These are phyloP conservation scores for Pontederia paniculata DNA, from an alignment of 176 grass and related monocot genomes.

Conservation along the genomic window DNA sequence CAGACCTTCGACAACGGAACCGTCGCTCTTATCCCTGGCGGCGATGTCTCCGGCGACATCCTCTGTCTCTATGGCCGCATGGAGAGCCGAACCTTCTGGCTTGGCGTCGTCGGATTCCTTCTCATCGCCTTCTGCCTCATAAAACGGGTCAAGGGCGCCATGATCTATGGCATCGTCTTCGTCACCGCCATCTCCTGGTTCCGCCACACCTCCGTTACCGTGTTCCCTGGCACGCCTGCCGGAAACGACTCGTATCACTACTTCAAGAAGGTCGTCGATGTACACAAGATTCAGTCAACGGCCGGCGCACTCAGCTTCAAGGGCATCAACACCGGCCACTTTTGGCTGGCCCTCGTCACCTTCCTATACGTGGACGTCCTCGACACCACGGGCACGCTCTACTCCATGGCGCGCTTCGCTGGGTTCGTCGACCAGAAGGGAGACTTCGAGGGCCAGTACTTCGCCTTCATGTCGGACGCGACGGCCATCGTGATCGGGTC, in stretches of 20 bases:
- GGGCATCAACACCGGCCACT: neutral
- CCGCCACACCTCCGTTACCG: slow-evolving; percentile 3
- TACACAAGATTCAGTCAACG: slow-evolving; percentile 5
- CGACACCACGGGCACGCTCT: slow-evolving; percentile 16
- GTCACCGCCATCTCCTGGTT: slow-evolving; percentile 11
- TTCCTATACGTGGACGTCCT: slow-evolving; percentile 16
- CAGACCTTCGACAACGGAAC: slow-evolving; percentile 12
- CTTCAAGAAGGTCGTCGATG: slow-evolving; percentile 10
- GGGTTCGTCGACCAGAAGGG: slow-evolving; percentile 1
- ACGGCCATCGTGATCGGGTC: slow-evolving; percentile 2
- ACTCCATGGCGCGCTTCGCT: slow-evolving; percentile 14
- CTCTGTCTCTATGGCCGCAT: slow-evolving; percentile 10
- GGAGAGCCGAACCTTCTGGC: slow-evolving; percentile 12
- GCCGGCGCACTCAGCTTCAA: slow-evolving; percentile 13
- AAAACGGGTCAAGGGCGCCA: slow-evolving; percentile 11
- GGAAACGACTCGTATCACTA: slow-evolving; percentile 2
- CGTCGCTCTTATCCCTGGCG: slow-evolving; percentile 6
- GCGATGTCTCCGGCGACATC: slow-evolving; percentile 3
- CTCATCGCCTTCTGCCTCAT: slow-evolving; percentile 13
- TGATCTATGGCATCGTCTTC: slow-evolving; percentile 17
- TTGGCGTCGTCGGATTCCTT: slow-evolving; percentile 7
- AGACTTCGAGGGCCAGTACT: slow-evolving; percentile 13
- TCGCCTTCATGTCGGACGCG: slow-evolving; percentile 14
- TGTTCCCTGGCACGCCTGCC: neutral
- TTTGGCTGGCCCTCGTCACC: slow-evolving; percentile 10